phyloP scores from a whole-genome alignment of 2,329 filamentous ascomycete genomes.

The Cladosporium sp. region DNA sequence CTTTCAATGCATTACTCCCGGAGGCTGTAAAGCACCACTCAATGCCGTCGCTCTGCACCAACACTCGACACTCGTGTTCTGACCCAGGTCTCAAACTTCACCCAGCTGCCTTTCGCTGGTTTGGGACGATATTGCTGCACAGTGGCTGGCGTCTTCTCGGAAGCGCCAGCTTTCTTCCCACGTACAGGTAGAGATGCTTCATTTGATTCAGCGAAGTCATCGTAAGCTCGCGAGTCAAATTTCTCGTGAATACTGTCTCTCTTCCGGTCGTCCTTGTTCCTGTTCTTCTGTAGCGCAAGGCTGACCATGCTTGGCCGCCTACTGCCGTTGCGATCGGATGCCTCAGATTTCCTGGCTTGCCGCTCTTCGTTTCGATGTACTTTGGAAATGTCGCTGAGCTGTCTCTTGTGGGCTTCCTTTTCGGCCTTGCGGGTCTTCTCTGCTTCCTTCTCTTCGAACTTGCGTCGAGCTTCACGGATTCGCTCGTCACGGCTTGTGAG shows the following conservation, averaged over 20 bases:
- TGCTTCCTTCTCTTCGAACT: constrained; percentile 57
- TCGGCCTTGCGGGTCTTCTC: constrained; percentile 53
- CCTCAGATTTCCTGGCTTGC: constrained; percentile 39
- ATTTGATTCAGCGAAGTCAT: constrained; percentile 24
- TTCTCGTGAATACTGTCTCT: constrained; percentile 19
- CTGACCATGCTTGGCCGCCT: background rate
- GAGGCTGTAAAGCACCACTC: background rate
- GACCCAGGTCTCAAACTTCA: constrained; percentile 54
- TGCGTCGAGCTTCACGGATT: constrained; percentile 52
- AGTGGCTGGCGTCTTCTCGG: constrained; percentile 20
- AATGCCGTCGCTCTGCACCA: constrained; percentile 20
- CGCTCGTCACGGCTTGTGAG: constrained; percentile 52
- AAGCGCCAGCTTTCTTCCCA: constrained; percentile 22
- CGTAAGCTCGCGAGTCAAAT: constrained; percentile 22
- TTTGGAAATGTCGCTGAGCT: constrained; percentile 41
- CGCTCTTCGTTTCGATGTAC: constrained; percentile 41
- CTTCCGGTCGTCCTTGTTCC: constrained; percentile 16
- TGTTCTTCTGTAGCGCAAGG: background rate
- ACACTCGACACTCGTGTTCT: constrained; percentile 53
- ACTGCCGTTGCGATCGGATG: constrained; percentile 14
- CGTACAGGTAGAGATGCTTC: constrained; percentile 22
- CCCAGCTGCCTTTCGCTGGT: constrained; percentile 37
- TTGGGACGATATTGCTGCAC: constrained; percentile 10
- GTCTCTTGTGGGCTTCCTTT: constrained; percentile 47
- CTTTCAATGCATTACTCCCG: background rate